Conservation (phyloP, 805 yeast species). For the Sungouiozyma intestinalis region DNA sequence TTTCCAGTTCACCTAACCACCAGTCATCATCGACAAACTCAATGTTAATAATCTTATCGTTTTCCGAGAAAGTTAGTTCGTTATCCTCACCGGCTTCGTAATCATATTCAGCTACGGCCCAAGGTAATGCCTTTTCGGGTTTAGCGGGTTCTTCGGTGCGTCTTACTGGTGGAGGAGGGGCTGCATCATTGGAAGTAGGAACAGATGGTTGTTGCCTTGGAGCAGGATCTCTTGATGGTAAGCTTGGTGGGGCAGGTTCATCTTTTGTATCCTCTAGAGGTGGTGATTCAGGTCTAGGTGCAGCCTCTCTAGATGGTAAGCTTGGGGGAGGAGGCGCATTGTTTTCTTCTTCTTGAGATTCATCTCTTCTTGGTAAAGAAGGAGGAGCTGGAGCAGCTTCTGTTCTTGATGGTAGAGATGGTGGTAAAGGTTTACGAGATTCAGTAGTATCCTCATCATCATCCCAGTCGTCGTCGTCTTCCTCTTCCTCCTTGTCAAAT, state of each 20-base stretch:
- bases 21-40: constrained; percentile 91
- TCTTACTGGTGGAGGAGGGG: constrained; percentile 19
- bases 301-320: constrained; percentile 8
- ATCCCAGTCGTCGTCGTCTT: constrained; percentile 16
- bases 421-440: constrained; percentile 5
- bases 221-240: constrained; percentile 9
- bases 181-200: constrained; percentile 5
- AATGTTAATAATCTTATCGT: constrained; percentile 69
- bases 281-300: constrained; percentile 1
- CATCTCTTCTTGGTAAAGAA: constrained; percentile 1
- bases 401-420: constrained; percentile 6
- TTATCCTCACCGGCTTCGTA: constrained; percentile 91
- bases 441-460: constrained; percentile 17
- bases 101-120: constrained; percentile 77
- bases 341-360: constrained; percentile 3
- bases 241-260: constrained; percentile 11
- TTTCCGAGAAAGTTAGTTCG: constrained; percentile 77
- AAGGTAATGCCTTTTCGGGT: constrained; percentile 17
- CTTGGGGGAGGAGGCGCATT: constrained; percentile 9
- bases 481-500: constrained; percentile 16
- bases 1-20: constrained; percentile 80
- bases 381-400: constrained; percentile 3
- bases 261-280: constrained; percentile 16
- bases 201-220: constrained; percentile 4
- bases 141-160: constrained; percentile 12